Evolutionary conservation across 2,329 filamentous ascomycete genomes (phyloP).

Genomic region (Stemphylium vesicarium): DNA sequence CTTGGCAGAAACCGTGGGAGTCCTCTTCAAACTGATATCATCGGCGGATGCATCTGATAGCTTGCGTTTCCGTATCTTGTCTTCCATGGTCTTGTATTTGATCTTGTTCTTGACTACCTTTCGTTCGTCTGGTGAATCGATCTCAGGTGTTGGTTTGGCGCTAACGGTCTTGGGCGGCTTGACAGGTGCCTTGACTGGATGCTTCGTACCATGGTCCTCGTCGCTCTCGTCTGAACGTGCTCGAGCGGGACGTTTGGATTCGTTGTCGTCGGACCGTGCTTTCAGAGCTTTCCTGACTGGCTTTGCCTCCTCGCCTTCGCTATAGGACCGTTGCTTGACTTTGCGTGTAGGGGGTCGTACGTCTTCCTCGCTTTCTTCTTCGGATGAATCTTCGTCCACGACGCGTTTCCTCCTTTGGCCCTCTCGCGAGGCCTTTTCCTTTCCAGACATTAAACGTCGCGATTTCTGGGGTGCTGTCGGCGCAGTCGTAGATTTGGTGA

Average conservation of each 20-base stretch:
- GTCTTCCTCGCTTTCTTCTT: slow-evolving; percentile 47
- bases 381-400: slow-evolving; percentile 43
- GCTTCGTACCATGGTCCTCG: slow-evolving; percentile 33
- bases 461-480: slow-evolving; percentile 39
- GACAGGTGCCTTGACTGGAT: slow-evolving; percentile 34
- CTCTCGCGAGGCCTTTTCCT: slow-evolving; percentile 45
- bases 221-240: slow-evolving; percentile 42
- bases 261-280: slow-evolving; percentile 39
- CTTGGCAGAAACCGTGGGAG: slow-evolving; percentile 43
- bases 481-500: slow-evolving; percentile 29
- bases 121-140: slow-evolving; percentile 45
- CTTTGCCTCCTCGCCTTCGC: slow-evolving; percentile 44
- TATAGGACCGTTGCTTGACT: slow-evolving; percentile 41
- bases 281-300: slow-evolving; percentile 42
- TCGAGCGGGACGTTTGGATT: slow-evolving; percentile 31
- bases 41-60: slow-evolving; percentile 42
- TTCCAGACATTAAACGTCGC: slow-evolving; percentile 44
- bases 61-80: slow-evolving; percentile 42
- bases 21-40: slow-evolving; percentile 39
- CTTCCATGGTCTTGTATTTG: slow-evolving; percentile 42
- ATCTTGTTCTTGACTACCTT: slow-evolving; percentile 41
- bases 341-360: slow-evolving; percentile 46
- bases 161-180: slow-evolving; percentile 34
- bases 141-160: slow-evolving; percentile 42
- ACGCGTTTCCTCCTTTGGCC: slow-evolving; percentile 42